These are phyloP conservation scores for Aspergillus sparsus DNA, from an alignment of 495 filamentous ascomycete genomes.

Conservation along the genomic window DNA sequence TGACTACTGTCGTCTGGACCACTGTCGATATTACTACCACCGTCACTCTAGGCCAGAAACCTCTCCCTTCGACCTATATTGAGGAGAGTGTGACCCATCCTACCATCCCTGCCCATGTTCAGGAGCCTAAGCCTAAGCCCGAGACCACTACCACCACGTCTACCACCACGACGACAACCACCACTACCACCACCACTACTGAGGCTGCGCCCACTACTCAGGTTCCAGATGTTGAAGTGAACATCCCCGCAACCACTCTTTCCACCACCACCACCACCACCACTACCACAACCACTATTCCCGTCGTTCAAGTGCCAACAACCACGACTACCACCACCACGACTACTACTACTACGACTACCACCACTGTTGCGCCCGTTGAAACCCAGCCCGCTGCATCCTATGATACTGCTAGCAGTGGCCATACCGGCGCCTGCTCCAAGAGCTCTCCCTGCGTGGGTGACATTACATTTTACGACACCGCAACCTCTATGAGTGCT, in stretches of 20 bases:
- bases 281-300: conserved; percentile 2
- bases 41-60: conserved; percentile 22
- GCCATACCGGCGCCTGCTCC: conserved; percentile 39
- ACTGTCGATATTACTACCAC: conserved; percentile 49
- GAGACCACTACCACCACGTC: conserved; percentile 21
- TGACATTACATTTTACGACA: conserved; percentile 52
- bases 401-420: conserved; percentile 24
- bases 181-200: conserved; percentile 12
- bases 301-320: neutral
- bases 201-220: conserved; percentile 5
- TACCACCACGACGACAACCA: conserved; percentile 6
- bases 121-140: conserved; percentile 18
- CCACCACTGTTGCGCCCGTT: conserved; percentile 3
- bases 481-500: conserved; percentile 33
- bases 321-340: neutral
- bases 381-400: conserved; percentile 18
- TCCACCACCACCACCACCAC: neutral
- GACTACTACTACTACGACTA: neutral
- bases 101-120: conserved; percentile 16
- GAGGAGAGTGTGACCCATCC: conserved; percentile 15
- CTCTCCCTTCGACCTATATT: conserved; percentile 16
- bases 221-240: conserved; percentile 12
- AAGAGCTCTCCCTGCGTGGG: conserved; percentile 40
- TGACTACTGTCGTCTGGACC: conserved; percentile 35
- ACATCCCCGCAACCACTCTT: conserved; percentile 5